phyloP scores from a whole-genome alignment of 805 yeast genomes.

The Myxozyma monticola region DNA sequence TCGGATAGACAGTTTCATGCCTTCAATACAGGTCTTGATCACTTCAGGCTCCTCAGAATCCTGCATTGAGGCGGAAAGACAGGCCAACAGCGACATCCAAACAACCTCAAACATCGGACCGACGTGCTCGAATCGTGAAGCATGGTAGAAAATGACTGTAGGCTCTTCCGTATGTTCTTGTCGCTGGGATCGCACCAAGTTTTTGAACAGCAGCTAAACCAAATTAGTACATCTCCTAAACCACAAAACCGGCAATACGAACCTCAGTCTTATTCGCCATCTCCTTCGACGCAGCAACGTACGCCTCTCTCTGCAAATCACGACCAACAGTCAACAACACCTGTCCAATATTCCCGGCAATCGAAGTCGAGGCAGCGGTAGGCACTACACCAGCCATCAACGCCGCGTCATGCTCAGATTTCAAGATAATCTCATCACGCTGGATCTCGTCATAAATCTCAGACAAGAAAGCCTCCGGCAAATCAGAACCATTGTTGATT shows the following conservation, averaged over 20 bases:
- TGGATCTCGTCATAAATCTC: conserved; percentile 77
- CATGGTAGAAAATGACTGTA: conserved; percentile 67
- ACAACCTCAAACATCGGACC: conserved; percentile 87
- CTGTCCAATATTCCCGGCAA: conserved; percentile 39
- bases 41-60: conserved; percentile 76
- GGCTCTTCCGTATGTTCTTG: conserved; percentile 32
- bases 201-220: conserved; percentile 17
- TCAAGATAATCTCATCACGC: conserved; percentile 80
- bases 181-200: conserved; percentile 25
- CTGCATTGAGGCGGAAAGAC: conserved; percentile 88
- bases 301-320: conserved; percentile 77
- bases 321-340: conserved; percentile 55
- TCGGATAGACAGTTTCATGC: conserved; percentile 76
- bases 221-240: background rate
- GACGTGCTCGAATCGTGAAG: conserved; percentile 86
- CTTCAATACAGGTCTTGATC: conserved; percentile 67
- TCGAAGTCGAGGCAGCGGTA: conserved; percentile 37
- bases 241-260: conserved; percentile 29
- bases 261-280: conserved; percentile 87
- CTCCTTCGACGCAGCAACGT: conserved; percentile 87
- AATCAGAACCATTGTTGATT: conserved; percentile 84
- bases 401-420: conserved; percentile 93
- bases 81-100: conserved; percentile 98
- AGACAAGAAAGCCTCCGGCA: conserved; percentile 70
- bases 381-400: conserved; percentile 63